phyloP scores from a whole-genome alignment of 2,329 filamentous ascomycete genomes.

The Verticillium klebahnii region DNA sequence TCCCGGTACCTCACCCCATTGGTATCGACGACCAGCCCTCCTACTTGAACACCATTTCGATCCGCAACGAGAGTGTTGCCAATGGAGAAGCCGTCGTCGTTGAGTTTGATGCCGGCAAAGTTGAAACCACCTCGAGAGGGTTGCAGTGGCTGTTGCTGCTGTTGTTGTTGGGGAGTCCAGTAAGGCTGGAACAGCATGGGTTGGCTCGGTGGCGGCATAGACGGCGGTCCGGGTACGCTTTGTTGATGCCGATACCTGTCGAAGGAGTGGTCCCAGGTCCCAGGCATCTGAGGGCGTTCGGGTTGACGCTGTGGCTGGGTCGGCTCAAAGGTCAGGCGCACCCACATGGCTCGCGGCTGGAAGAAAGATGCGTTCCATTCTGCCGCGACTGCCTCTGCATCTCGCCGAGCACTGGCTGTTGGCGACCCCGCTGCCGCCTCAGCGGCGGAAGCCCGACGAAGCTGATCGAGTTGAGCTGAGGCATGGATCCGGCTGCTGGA shows the following conservation, averaged over 20 bases:
- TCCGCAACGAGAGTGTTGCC: conserved; percentile 39
- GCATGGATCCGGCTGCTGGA: conserved; percentile 24
- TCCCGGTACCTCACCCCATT: conserved; percentile 28
- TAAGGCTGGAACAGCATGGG: neutral
- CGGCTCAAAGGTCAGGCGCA: conserved; percentile 49
- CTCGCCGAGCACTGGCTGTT: neutral
- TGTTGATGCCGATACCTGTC: neutral
- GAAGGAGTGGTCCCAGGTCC: conserved; percentile 21
- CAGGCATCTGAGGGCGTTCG: conserved; percentile 19
- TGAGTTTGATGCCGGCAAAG: conserved; percentile 35
- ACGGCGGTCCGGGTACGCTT: neutral
- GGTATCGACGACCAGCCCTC: conserved; percentile 35
- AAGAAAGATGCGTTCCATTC: conserved; percentile 58
- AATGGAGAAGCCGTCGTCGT: conserved; percentile 36
- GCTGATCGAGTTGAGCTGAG: conserved; percentile 36
- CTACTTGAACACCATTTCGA: conserved; percentile 39
- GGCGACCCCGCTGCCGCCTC: conserved; percentile 14
- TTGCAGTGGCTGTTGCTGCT: conserved; percentile 6
- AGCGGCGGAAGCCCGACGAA: conserved; percentile 15
- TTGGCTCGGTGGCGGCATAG: neutral
- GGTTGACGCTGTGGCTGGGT: conserved; percentile 8
- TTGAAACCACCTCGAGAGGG: conserved; percentile 19
- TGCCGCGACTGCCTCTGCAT: conserved; percentile 28
- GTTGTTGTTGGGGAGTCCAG: conserved; percentile 2
- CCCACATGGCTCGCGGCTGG: conserved; percentile 47